Percentiles rank a stretch among this genome's conserved stretches.
These are phyloP conservation scores for Suhomyces xylopsoci DNA, from an alignment of 805 yeast genomes.

Conservation along the genomic window DNA sequence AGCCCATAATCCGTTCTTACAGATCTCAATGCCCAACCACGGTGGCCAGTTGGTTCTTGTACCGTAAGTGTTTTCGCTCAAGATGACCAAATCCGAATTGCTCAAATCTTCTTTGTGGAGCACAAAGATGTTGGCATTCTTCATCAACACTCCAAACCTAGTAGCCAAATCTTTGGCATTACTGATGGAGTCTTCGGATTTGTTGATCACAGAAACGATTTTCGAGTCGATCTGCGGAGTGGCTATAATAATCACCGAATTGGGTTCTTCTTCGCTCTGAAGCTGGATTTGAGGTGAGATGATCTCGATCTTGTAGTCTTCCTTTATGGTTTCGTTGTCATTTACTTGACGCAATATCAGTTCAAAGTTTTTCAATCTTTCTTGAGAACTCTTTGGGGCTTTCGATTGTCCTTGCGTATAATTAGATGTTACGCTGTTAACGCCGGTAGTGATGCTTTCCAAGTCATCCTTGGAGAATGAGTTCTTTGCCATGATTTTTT, in stretches of 20 bases:
- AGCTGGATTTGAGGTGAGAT: constrained; percentile 45
- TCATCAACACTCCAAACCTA: constrained; percentile 65
- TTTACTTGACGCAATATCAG: constrained; percentile 22
- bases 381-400: constrained; percentile 1
- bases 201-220: constrained; percentile 60
- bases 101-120: constrained; percentile 48
- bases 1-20: constrained; percentile 42
- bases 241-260: constrained; percentile 63
- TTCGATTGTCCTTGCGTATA: not conserved
- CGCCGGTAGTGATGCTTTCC: not conserved
- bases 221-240: constrained; percentile 71
- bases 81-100: constrained; percentile 37
- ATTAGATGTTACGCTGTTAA: not conserved
- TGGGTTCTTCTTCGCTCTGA: constrained; percentile 38
- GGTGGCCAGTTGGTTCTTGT: constrained; percentile 77
- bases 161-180: constrained; percentile 49
- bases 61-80: constrained; percentile 58
- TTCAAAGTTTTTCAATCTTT: constrained; percentile 28
- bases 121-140: constrained; percentile 70
- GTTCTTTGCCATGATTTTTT: constrained; percentile 26
- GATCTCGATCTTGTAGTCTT: constrained; percentile 37
- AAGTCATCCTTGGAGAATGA: not conserved
- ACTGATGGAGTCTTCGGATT: constrained; percentile 25
- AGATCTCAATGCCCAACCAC: constrained; percentile 74
- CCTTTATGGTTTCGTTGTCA: constrained; percentile 28